These are phyloP conservation scores for Crithidia bombi DNA, from an alignment of 208 protist genomes.

Conservation along the genomic window DNA sequence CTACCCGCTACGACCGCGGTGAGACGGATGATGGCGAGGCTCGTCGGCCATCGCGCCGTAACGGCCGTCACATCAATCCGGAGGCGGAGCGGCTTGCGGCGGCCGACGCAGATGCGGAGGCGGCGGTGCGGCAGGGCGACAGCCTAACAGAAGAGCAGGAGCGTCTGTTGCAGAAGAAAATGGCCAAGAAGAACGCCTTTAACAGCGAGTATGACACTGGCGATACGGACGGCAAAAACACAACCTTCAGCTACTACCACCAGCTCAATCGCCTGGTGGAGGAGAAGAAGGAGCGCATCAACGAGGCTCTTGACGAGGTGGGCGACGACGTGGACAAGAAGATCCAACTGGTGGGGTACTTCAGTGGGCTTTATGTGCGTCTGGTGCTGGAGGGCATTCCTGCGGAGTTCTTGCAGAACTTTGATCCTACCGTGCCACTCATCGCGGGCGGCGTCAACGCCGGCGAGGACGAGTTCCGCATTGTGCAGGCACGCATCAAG, in stretches of 20 bases:
- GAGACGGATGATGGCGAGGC: constrained; percentile 34
- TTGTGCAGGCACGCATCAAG: constrained; percentile 96
- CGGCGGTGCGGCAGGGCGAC: constrained; percentile 48
- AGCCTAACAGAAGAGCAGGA: constrained; percentile 81
- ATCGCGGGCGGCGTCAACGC: constrained; percentile 95
- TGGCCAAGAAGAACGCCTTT: constrained; percentile 92
- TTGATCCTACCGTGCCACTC: constrained; percentile 88
- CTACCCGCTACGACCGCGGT: constrained; percentile 21
- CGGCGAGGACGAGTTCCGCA: constrained; percentile 94
- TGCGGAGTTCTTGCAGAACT: constrained; percentile 95
- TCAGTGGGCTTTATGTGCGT: constrained; percentile 96
- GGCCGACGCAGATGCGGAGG: constrained; percentile 48
- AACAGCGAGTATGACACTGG: constrained; percentile 82
- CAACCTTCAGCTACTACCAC: constrained; percentile 83
- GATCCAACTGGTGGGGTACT: constrained; percentile 91
- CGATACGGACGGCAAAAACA: constrained; percentile 58
- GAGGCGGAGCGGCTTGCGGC: constrained; percentile 32
- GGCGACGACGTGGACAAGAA: constrained; percentile 87
- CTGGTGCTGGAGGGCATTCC: constrained; percentile 95
- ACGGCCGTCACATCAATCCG: constrained; percentile 23
- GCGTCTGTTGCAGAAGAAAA: constrained; percentile 81
- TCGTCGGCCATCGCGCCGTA: constrained; percentile 4
- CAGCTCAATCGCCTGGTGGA: constrained; percentile 80
- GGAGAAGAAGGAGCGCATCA: constrained; percentile 80
- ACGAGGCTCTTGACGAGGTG: constrained; percentile 80